phyloP scores from a whole-genome alignment of 1,284 basidiomycete genomes.

The Trichosporon ovoides region DNA sequence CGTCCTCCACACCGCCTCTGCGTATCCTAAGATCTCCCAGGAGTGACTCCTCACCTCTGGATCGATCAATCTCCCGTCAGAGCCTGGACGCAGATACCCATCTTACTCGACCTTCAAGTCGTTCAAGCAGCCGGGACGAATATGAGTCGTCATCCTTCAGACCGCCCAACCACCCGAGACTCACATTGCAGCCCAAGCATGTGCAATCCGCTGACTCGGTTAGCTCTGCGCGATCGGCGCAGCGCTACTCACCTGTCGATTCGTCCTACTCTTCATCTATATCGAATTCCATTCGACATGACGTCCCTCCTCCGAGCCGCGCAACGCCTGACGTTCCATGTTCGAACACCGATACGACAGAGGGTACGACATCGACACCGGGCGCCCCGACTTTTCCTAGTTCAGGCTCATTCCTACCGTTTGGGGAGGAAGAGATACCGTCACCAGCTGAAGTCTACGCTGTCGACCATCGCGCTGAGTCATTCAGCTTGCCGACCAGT shows the following conservation, averaged over 20 bases:
- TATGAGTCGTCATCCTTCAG: neutral
- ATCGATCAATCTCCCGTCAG: neutral
- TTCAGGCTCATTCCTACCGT: neutral
- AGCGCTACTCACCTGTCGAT: neutral
- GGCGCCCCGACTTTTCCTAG: neutral
- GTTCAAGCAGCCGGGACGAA: neutral
- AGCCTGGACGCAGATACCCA: neutral
- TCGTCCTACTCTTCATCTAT: neutral
- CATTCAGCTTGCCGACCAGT: slow-evolving; percentile 1
- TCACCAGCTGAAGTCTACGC: neutral
- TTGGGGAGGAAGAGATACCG: neutral
- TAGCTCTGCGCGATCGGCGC: neutral
- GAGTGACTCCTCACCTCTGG: neutral
- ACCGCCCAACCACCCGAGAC: neutral
- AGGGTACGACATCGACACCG: neutral
- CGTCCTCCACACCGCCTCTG: neutral
- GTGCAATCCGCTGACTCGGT: neutral
- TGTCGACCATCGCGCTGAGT: neutral
- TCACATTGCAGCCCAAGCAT: neutral
- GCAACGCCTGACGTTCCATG: neutral
- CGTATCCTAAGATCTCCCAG: neutral
- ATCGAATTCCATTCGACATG: neutral
- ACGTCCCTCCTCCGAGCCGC: neutral
- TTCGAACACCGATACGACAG: neutral
- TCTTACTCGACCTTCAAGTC: neutral